Evolutionary conservation across 306 rosid species (phyloP), one percentile per base, ranked within the genome.

Genomic region (Mimosa bimucronata): DNA sequence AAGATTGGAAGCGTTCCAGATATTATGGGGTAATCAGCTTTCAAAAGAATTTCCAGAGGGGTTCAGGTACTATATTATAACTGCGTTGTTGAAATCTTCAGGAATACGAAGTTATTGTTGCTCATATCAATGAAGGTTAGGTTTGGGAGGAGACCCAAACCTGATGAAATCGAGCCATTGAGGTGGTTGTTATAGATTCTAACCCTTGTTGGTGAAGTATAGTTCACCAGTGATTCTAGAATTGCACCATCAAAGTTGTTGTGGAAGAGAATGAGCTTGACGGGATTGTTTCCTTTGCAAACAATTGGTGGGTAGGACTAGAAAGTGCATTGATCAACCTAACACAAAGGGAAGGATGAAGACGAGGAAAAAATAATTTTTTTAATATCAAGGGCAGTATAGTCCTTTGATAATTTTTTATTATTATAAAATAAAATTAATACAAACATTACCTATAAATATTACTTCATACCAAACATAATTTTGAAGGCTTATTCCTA

Each of bases 121-220:
- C 99, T 96, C 70, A 93, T 6, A 76, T 96, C 98, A 26, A 88
- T 86, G 74, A n/a, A 96, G 18, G 88, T 89, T 1, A 96, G 73
- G 83, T 89, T 93, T 0, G 91, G 90, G 6, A 89, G 87, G 28
- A 73, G 77, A 3, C 88, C 90, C 46, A 96, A 86, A 12, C 93
- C 92, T n/a, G 6, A 0, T 2, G 98, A 97, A 30, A 96, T 88
- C 0, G 94, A 84, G 62, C 94, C 97, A 64, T 74, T 87, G 86
- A 96, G 85, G 9, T 71, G 31, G 84, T 96, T 96, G 86, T 90
- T 83, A 58, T 96, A 94, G 25, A 93, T 85, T 9, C 99, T 90
- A 52, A 91, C 81, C 46, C 99, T 84, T 2, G 75, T 1, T 13
- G 93, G 68, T 16, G 97, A 89, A 18, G 86, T 86, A 86, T 98